phyloP scores from a whole-genome alignment of 1,284 basidiomycete genomes.

The Mrakiaceae sp. region DNA sequence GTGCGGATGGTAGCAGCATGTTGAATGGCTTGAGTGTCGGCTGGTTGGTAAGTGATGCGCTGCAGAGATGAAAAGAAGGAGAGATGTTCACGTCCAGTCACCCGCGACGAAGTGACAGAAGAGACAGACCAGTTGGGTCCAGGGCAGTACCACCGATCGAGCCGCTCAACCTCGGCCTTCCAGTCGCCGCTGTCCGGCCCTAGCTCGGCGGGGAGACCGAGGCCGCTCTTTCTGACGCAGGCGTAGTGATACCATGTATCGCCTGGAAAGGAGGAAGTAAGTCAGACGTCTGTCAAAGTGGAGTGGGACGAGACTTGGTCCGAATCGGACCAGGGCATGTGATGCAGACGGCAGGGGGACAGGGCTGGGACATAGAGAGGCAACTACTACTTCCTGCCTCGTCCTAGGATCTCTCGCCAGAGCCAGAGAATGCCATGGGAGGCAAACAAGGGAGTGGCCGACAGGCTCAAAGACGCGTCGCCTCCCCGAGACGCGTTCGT shows the following conservation, averaged over 20 bases:
- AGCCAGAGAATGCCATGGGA: no score
- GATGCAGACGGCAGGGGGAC: no score
- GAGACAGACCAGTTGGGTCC: constrained; percentile 2
- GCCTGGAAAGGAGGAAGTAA: not conserved
- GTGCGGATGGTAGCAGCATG: not conserved
- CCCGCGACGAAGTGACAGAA: not conserved
- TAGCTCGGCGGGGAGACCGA: constrained; percentile 1
- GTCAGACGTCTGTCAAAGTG: no score
- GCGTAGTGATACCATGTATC: constrained; percentile 14
- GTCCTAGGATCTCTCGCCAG: no score
- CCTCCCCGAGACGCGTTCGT: no score
- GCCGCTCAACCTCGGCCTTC: constrained; percentile 8
- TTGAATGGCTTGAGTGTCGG: constrained; percentile 4
- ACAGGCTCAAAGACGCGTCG: no score
- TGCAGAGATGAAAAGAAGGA: not conserved
- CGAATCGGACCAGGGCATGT: no score
- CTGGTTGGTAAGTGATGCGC: not conserved
- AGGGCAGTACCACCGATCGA: constrained; percentile 12
- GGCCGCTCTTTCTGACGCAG: constrained; percentile 2
- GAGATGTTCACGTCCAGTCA: not conserved
- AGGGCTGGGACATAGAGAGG: no score
- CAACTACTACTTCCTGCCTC: no score
- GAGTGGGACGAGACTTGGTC: no score
- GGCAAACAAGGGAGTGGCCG: no score
- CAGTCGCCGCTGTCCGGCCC: constrained; percentile 12